Percentiles rank a stretch among this genome's conserved stretches.
Conservation (phyloP, 495 filamentous ascomycete species). For the Tetracladium setigerum region DNA sequence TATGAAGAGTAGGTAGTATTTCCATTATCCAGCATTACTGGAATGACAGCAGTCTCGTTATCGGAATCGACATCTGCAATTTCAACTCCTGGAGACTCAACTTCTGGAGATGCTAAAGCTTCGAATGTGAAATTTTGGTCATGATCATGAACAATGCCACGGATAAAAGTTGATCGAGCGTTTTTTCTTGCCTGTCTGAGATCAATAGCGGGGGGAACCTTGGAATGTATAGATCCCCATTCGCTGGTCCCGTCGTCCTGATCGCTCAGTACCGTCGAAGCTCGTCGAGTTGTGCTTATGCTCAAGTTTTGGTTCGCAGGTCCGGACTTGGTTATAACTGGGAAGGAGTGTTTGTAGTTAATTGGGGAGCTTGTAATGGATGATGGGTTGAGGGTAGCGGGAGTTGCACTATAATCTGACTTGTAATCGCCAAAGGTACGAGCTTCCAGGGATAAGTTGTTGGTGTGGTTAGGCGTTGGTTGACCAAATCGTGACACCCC, state of each 20-base stretch:
- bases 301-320: too few species aligned
- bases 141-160: background rate
- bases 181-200: slow-evolving; percentile 9
- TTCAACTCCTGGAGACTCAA: background rate
- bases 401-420: too few species aligned
- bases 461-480: too few species aligned
- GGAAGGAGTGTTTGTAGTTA: too few species aligned
- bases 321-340: too few species aligned
- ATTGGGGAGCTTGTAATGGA: too few species aligned
- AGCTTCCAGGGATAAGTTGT: too few species aligned
- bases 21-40: slow-evolving; percentile 29
- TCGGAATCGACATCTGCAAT: background rate
- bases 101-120: background rate
- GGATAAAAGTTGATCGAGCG: slow-evolving; percentile 14
- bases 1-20: background rate
- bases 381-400: too few species aligned
- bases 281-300: background rate
- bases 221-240: slow-evolving; percentile 18
- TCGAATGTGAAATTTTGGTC: background rate
- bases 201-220: slow-evolving; percentile 8
- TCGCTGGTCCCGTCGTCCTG: slow-evolving; percentile 11
- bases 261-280: slow-evolving; percentile 6
- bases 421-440: too few species aligned
- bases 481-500: too few species aligned
- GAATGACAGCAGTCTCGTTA: slow-evolving; percentile 19